Conservation (phyloP, 768 basidiomycete genomes). For the Cystofilobasidium capitatum region DNA sequence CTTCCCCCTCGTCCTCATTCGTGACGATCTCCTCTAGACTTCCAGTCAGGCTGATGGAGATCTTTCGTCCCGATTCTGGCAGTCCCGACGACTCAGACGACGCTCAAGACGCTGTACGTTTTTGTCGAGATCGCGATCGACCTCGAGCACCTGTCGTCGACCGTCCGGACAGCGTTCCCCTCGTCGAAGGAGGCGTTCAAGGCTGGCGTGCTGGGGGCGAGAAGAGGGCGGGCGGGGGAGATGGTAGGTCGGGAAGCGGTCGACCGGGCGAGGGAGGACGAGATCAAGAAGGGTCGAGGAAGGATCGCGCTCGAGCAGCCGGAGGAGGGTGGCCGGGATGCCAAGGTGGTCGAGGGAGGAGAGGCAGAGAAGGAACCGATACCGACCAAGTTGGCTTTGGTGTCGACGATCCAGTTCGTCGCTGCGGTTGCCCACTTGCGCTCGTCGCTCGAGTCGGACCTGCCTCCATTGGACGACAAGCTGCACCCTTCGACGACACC, state of each 20-base stretch:
- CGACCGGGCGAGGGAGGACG: constrained; percentile 8
- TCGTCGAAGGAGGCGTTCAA: constrained; percentile 59
- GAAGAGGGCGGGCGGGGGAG: background rate
- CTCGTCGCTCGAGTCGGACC: constrained; percentile 52
- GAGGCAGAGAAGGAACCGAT: background rate
- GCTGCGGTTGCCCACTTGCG: constrained; percentile 79
- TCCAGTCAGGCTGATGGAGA: constrained; percentile 13
- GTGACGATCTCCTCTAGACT: background rate
- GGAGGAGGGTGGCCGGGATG: background rate
- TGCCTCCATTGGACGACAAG: constrained; percentile 32
- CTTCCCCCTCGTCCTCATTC: constrained; percentile 13
- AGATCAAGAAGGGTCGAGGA: background rate
- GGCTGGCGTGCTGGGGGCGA: constrained; percentile 47
- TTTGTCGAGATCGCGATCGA: constrained; percentile 97
- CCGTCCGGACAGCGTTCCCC: constrained; percentile 83
- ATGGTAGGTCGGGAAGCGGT: constrained; percentile 9
- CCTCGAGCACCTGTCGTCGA: constrained; percentile 65
- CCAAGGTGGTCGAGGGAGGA: background rate
- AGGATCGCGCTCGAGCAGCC: background rate
- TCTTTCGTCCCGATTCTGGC: background rate
- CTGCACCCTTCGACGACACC: background rate
- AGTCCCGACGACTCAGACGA: constrained; percentile 93
- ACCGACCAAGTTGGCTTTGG: constrained; percentile 70
- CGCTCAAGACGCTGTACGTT: constrained; percentile 88
- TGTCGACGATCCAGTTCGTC: constrained; percentile 97